Conservation (phyloP, 2,329 filamentous ascomycete species). For the Macrophomina tecta region DNA sequence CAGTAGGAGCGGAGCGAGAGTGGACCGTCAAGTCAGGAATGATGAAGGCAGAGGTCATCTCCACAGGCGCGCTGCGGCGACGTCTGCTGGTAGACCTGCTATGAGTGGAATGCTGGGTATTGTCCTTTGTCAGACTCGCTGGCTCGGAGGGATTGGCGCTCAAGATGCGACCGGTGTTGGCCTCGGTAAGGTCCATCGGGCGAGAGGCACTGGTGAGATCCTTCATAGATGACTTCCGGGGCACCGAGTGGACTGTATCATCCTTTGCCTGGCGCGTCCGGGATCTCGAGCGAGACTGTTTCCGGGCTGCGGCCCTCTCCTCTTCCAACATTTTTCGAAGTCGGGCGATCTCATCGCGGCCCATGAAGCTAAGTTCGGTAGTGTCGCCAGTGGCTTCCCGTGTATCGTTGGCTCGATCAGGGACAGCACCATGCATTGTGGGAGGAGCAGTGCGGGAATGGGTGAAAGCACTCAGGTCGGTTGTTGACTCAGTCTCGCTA, state of each 20-base stretch:
- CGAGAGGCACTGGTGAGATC: conserved; percentile 28
- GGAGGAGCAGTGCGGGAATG: conserved; percentile 5
- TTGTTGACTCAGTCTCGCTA: conserved; percentile 47
- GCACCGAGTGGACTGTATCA: conserved; percentile 45
- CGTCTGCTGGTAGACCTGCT: conserved; percentile 59
- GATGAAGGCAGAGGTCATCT: conserved; percentile 70
- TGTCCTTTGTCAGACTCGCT: conserved; percentile 37
- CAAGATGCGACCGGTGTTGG: conserved; percentile 27
- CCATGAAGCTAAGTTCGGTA: conserved; percentile 62
- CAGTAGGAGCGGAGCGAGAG: conserved; percentile 35
- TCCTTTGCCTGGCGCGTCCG: conserved; percentile 47
- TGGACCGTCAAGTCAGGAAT: conserved; percentile 66
- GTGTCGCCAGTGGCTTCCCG: conserved; percentile 37
- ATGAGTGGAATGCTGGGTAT: conserved; percentile 54
- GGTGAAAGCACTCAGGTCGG: conserved; percentile 37
- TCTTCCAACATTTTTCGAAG: conserved; percentile 63
- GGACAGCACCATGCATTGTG: conserved; percentile 35
- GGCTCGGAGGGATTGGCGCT: conserved; percentile 15
- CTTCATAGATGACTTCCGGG: conserved; percentile 28
- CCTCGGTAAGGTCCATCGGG: conserved; percentile 26
- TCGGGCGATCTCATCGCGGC: conserved; percentile 58
- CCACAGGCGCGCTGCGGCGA: conserved; percentile 55
- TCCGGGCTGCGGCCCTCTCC: conserved; percentile 51
- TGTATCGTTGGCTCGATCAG: conserved; percentile 27
- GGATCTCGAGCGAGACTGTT: conserved; percentile 23